phyloP scores from a whole-genome alignment of 331 rosid genomes.

The Ulmus americana region DNA sequence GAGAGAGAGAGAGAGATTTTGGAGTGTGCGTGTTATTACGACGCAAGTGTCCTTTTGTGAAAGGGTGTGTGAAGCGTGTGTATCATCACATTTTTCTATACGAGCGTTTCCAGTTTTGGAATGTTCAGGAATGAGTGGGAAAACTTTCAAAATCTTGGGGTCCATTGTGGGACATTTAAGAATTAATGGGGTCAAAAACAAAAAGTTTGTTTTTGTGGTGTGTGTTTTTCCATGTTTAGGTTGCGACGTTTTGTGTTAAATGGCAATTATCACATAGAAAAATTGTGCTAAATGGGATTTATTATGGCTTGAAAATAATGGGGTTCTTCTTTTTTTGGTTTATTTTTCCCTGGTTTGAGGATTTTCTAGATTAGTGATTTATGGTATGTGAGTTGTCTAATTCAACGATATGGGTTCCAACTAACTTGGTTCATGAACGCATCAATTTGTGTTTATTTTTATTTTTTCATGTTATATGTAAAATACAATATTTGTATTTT shows the following conservation, averaged over 20 bases:
- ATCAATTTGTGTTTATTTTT: no score
- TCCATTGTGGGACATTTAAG: background rate
- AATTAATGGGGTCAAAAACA: background rate
- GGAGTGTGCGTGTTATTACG: background rate
- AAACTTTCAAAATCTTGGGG: slow-evolving; percentile 11
- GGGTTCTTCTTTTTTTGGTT: background rate
- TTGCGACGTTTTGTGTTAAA: no score
- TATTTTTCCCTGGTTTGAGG: no score
- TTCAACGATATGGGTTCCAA: no score
- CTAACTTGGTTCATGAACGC: no score
- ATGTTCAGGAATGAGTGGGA: slow-evolving; percentile 17
- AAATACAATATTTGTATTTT: no score
- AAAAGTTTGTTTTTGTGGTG: slow-evolving; percentile 5
- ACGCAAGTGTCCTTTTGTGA: background rate
- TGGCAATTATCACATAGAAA: no score
- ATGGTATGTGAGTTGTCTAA: no score
- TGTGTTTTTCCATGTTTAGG: background rate
- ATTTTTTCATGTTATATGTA: no score
- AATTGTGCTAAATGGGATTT: no score
- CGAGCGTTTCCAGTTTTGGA: slow-evolving; percentile 4
- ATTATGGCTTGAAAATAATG: background rate
- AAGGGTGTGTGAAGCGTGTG: background rate
- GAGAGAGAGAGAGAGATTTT: background rate
- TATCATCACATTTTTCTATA: background rate
- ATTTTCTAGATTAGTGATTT: background rate